phyloP scores from a whole-genome alignment of 257 asterid genomes.

The Solanum ahanhuiri region DNA sequence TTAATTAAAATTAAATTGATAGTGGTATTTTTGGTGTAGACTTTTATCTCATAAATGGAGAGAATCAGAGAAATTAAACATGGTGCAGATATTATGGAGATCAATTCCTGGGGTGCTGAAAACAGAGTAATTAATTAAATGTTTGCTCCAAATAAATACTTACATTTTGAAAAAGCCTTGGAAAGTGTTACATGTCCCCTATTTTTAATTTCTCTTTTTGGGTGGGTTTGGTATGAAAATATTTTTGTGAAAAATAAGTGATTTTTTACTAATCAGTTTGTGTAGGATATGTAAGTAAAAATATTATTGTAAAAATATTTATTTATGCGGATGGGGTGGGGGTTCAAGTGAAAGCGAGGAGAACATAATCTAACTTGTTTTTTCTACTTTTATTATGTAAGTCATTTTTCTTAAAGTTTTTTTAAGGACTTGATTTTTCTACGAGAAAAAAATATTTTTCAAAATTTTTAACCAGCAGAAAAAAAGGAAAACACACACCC shows the following conservation, averaged over 20 bases:
- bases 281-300: neutral
- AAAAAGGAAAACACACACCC: neutral
- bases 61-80: neutral
- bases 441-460: no score
- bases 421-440: neutral
- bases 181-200: neutral
- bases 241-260: neutral
- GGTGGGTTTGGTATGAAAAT: neutral
- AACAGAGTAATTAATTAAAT: neutral
- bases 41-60: neutral
- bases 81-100: neutral
- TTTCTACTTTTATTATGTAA: no score
- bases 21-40: neutral
- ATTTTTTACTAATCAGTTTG: no score
- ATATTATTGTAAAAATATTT: no score
- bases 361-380: no score
- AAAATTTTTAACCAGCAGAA: neutral
- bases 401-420: neutral
- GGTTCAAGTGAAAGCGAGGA: neutral
- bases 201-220: neutral
- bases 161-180: neutral
- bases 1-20: no score
- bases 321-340: neutral
- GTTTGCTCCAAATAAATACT: neutral
- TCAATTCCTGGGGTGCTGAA: neutral